Evolutionary conservation across 352 stramenopile genomes (phyloP), one percentile per base, ranked within the genome.

Genomic region (Pythium plurisporium): DNA sequence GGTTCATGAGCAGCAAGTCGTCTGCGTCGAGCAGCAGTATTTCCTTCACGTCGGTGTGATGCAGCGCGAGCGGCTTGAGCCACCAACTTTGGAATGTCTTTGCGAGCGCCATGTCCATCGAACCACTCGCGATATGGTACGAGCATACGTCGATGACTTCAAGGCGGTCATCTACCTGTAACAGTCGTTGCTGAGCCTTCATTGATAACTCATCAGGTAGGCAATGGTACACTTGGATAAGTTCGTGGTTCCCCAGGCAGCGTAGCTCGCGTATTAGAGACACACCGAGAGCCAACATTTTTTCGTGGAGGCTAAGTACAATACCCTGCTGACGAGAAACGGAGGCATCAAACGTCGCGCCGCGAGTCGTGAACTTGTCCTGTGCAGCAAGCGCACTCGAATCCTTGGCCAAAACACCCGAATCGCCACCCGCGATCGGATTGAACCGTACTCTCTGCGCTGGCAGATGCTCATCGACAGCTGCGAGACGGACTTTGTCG

Each of bases 21-120:
- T 84, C 76, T 12, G 76, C 73, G 56, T 87, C 76, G n/a, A 75
- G 29, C 36, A 75, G 45, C 33, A 75, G 64, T 3, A 60, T 27
- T 19, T 75, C 59, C 14, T 69, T 43, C 20, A 75, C 50, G 22
- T 65, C 46, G 15, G 67, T 70, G 46, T 75, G 63, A 51, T 61
- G 51, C 17, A 71, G 41, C 23, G 67, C 67, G 1, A 75, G 56
- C 10, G 65, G 67, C 48, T 89, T 85, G 62, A 86, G 59, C 69
- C 72, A 88, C 38, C 59, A 70, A 55, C 57, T 73, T 5, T 58
- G 55, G 53, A 69, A 71, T n/a, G 47, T 43, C 26, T 47, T 27
- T 23, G 56, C 52, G 26, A 66, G 37, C 31, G 40, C 17, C 29
- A 61, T 26, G 31, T 58, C 30, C 43, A 76, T 62, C 10, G 64